Percentiles rank a stretch among this genome's conserved stretches.
These are phyloP conservation scores for Pezicula rhizophila DNA, from an alignment of 2,329 filamentous ascomycete genomes.

Conservation along the genomic window DNA sequence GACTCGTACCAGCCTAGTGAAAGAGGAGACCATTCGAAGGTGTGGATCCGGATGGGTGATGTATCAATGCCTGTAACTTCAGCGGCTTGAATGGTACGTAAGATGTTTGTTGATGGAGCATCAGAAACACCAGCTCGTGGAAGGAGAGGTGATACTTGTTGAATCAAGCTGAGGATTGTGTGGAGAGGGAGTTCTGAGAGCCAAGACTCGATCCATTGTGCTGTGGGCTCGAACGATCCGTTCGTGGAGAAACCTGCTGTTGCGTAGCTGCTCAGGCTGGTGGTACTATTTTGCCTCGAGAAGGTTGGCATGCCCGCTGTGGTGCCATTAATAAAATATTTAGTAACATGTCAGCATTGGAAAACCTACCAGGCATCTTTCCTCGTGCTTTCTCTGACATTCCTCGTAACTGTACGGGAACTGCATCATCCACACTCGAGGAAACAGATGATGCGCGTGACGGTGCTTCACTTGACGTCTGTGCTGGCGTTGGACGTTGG, in stretches of 20 bases:
- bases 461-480: conserved; percentile 57
- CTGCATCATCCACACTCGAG: conserved; percentile 64
- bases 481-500: conserved; percentile 47
- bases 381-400: conserved; percentile 98
- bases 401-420: conserved; percentile 75
- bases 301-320: conserved; percentile 68
- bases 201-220: conserved; percentile 89
- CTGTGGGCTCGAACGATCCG: conserved; percentile 69
- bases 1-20: conserved; percentile 95
- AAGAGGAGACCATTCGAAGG: conserved; percentile 89
- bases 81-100: conserved; percentile 52
- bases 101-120: conserved; percentile 38
- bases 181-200: conserved; percentile 86
- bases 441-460: conserved; percentile 64
- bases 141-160: conserved; percentile 55
- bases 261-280: conserved; percentile 66
- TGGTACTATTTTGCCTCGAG: conserved; percentile 83
- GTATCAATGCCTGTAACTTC: conserved; percentile 69
- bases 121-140: conserved; percentile 39
- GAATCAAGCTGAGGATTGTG: conserved; percentile 73
- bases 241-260: conserved; percentile 48
- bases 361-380: conserved; percentile 64
- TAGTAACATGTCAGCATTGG: not conserved
- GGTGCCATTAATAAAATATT: conserved; percentile 9
- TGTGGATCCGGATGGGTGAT: conserved; percentile 69